Conservation (phyloP, 2,329 filamentous ascomycete genomes). For the Aspergillus sp. region DNA sequence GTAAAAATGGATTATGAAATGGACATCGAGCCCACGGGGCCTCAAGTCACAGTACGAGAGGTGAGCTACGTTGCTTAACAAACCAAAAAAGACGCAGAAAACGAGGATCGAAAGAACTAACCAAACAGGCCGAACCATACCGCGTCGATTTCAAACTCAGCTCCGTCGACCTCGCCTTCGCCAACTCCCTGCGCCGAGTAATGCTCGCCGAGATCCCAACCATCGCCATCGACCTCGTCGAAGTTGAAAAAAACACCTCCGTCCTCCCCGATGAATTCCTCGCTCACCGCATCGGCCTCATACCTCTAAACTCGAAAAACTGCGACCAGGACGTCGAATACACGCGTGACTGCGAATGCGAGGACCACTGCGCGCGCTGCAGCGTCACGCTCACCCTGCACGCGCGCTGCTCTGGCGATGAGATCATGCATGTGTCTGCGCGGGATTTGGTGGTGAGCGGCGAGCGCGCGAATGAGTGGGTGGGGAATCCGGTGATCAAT, state of each 20-base stretch:
- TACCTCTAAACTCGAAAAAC: slow-evolving; percentile 78
- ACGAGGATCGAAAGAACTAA: slow-evolving; percentile 1
- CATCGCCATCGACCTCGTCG: slow-evolving; percentile 88
- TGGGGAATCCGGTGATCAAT: slow-evolving; percentile 75
- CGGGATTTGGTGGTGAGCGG: slow-evolving; percentile 72
- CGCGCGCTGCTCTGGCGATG: slow-evolving; percentile 75
- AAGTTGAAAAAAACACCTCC: slow-evolving; percentile 89
- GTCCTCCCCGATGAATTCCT: slow-evolving; percentile 95
- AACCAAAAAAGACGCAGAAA: background rate
- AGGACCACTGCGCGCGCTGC: slow-evolving; percentile 89
- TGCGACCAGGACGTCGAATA: slow-evolving; percentile 75
- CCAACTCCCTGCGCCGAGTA: slow-evolving; percentile 83
- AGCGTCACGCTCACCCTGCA: slow-evolving; percentile 78
- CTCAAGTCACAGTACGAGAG: slow-evolving; percentile 44
- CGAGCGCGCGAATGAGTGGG: slow-evolving; percentile 62
- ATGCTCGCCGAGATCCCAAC: slow-evolving; percentile 93
- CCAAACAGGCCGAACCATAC: slow-evolving; percentile 62
- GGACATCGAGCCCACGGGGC: slow-evolving; percentile 43
- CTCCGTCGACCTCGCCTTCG: slow-evolving; percentile 82
- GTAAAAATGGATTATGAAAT: slow-evolving; percentile 39
- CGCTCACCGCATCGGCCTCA: slow-evolving; percentile 80
- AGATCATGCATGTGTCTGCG: slow-evolving; percentile 90
- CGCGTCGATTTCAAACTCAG: slow-evolving; percentile 88
- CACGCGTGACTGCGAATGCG: slow-evolving; percentile 92
- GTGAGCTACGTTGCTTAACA: slow-evolving; percentile 17